Base-by-base conservation (phyloP, 495 filamentous ascomycete genomes). In the Penicillium flavigenum region DNA sequence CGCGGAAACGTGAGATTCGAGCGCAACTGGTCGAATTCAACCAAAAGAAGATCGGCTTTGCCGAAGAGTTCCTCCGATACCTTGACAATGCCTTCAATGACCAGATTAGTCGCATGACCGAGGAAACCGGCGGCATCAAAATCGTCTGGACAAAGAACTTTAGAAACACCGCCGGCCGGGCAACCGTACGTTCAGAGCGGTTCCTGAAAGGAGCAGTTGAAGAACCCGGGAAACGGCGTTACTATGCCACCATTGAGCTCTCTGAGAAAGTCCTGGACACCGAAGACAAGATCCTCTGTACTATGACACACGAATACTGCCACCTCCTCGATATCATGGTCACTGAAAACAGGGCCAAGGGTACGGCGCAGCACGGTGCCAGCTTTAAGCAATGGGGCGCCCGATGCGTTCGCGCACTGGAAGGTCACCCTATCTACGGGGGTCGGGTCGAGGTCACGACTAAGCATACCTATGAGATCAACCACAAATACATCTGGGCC, bases 231-330 rank as follows among this genome's bases (percentile, higher is more conserved):
- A 24, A 17, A 34, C 49, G 51, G 47, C 51, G 27, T 31, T 90
- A 96, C 66, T 68, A 86, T 61, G 90, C 90, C 7, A 81, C 72
- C 11, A 97, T 98, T 66, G 92, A 98, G 62, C 82, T 98, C 4
- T 88, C 93, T 0, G 84, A 88, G 52, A 92, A 91, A 57, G 88
- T 98, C 47, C 89, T 98, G 51, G 80, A 87, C 68, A 83, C 86
- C 67, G 82, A 88, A 54, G 77, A 89, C 44, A 85, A 91, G 20
- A 79, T 98, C 20, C 76, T 92, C 47, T 96, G 96, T 69, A 89
- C 90, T 1, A 64, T 97, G 20, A 90, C 92, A 3, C 94, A 98
- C 70, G 94, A 98, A 61, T 98, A 91, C 77, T 97, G 93, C 72
- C 94, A 98, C 67, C 78, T 98, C 1, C 86, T 89, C 31, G 92